Conservation (phyloP, 345 rosid species). For the Arabis alpina region DNA sequence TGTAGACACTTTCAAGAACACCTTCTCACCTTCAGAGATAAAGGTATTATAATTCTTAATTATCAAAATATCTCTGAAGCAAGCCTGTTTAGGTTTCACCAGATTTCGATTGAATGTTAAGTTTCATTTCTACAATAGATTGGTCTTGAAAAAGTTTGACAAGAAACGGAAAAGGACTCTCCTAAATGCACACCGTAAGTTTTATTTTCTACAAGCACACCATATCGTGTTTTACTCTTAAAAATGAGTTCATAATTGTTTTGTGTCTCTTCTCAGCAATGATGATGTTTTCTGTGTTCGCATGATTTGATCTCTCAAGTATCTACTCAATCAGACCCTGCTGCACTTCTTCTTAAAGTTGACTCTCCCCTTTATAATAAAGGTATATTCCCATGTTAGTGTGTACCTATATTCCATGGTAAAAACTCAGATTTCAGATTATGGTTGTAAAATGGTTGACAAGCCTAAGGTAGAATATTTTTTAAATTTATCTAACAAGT, state of each 20-base stretch:
- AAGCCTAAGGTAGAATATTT: constrained; percentile 83
- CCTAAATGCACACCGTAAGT: constrained; percentile 94
- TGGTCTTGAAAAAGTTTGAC: constrained; percentile 79
- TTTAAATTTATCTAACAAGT: too few relatives aligned
- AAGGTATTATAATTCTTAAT: constrained; percentile 55
- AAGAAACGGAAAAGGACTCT: constrained; percentile 90
- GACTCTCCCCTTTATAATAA: constrained; percentile 83
- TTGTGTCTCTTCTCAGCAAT: neutral
- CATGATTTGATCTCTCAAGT: constrained; percentile 89
- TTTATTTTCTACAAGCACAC: constrained; percentile 17
- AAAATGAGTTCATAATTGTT: neutral
- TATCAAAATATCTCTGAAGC: constrained; percentile 12
- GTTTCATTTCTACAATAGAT: constrained; percentile 59
- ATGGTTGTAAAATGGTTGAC: constrained; percentile 35
- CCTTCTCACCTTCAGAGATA: constrained; percentile 73
- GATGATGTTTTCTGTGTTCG: constrained; percentile 22
- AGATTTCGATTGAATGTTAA: constrained; percentile 28
- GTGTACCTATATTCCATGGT: neutral
- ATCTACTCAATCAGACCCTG: constrained; percentile 78
- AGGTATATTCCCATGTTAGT: constrained; percentile 49
- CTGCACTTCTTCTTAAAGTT: constrained; percentile 85
- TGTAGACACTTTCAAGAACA: constrained; percentile 76
- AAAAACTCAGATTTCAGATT: neutral
- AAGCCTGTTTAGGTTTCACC: constrained; percentile 8
- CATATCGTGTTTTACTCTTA: neutral